These are phyloP conservation scores for Chamaecyparis obtusa DNA, from an alignment of 75 land plant genomes.

Conservation along the genomic window DNA sequence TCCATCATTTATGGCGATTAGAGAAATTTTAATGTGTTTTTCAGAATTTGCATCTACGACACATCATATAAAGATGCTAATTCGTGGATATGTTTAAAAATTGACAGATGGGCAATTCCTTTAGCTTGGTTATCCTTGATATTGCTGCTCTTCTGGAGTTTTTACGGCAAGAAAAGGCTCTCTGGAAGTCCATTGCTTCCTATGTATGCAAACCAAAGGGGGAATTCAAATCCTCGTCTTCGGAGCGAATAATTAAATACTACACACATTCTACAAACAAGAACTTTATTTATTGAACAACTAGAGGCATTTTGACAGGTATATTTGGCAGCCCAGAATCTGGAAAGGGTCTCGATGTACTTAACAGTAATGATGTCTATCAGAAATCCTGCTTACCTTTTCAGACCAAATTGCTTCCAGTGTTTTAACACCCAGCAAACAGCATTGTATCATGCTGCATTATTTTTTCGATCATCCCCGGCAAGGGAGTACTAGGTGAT, in stretches of 20 bases:
- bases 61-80: neutral
- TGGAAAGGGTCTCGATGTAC: neutral
- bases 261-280: neutral
- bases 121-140: constrained; percentile 24
- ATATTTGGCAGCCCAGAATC: neutral
- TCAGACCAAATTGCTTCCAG: neutral
- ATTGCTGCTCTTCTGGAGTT: constrained; percentile 54
- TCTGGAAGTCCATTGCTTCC: constrained; percentile 44
- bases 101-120: constrained; percentile 65
- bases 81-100: neutral
- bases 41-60: neutral
- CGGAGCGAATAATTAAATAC: constrained; percentile 1
- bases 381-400: neutral
- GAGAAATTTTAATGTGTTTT: neutral
- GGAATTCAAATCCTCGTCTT: constrained; percentile 17
- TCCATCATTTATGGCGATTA: neutral
- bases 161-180: constrained; percentile 46
- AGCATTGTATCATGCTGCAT: neutral
- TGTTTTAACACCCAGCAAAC: neutral
- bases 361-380: neutral
- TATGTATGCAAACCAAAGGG: constrained; percentile 29
- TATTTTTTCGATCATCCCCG: neutral
- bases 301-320: neutral
- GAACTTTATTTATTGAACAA: neutral
- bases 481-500: neutral